Evolutionary conservation across 2,329 filamentous ascomycete species (phyloP).

Genomic region (Xylariaceae sp.): DNA sequence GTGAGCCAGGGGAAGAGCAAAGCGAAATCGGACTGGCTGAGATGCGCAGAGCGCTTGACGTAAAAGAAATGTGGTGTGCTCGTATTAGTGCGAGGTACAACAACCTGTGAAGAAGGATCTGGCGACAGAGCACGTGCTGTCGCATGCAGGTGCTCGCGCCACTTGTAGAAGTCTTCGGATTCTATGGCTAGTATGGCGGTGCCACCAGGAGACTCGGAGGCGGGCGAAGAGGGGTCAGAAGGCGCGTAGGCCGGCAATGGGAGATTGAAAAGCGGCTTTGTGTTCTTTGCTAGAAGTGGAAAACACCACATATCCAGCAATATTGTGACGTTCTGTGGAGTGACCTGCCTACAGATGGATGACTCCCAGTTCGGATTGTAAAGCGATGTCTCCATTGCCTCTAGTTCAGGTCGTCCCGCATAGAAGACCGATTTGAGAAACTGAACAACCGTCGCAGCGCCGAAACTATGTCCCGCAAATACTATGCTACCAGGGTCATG

Average conservation of each 20-base stretch:
- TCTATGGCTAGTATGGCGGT: slow-evolving; percentile 72
- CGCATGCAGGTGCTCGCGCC: slow-evolving; percentile 73
- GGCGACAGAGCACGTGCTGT: slow-evolving; percentile 72
- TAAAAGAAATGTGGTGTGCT: slow-evolving; percentile 73
- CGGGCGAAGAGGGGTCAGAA: slow-evolving; percentile 43
- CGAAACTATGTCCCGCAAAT: slow-evolving; percentile 83
- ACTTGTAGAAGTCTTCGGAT: slow-evolving; percentile 80
- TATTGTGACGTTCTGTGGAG: slow-evolving; percentile 67
- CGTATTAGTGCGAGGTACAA: slow-evolving; percentile 46
- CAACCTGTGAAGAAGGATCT: slow-evolving; percentile 52
- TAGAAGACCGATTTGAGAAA: slow-evolving; percentile 83
- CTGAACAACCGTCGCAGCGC: slow-evolving; percentile 75
- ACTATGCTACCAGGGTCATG: slow-evolving; percentile 74
- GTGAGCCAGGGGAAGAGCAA: slow-evolving; percentile 78
- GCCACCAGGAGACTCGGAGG: slow-evolving; percentile 52
- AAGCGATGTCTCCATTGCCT: slow-evolving; percentile 60
- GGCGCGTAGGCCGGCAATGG: slow-evolving; percentile 73
- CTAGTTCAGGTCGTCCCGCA: slow-evolving; percentile 54
- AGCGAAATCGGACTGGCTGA: slow-evolving; percentile 85
- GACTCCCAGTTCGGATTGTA: slow-evolving; percentile 65
- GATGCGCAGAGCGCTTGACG: slow-evolving; percentile 74
- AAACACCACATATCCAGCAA: slow-evolving; percentile 85
- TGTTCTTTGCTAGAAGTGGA: slow-evolving; percentile 69
- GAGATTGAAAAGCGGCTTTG: slow-evolving; percentile 70
- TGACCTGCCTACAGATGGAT: slow-evolving; percentile 69